Conservation (phyloP, 345 rosid genomes). For the Syzygium grande region DNA sequence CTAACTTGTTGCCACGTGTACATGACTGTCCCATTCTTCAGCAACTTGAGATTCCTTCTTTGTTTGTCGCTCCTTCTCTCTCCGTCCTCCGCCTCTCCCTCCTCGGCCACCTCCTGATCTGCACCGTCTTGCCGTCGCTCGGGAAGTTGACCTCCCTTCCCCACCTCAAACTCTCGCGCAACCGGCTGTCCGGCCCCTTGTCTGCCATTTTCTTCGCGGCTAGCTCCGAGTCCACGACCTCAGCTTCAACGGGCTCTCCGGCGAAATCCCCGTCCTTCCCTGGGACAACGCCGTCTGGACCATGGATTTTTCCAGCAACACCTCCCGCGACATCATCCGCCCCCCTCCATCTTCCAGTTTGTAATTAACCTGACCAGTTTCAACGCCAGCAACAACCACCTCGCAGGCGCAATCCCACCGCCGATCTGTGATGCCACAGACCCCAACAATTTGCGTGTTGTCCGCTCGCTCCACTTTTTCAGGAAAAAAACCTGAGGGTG, state of each 20-base stretch:
- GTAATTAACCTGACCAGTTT: slow-evolving; percentile 46
- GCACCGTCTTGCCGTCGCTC: slow-evolving; percentile 33
- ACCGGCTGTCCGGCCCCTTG: slow-evolving; percentile 46
- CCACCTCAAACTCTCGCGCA: slow-evolving; percentile 31
- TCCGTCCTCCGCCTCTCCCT: slow-evolving; percentile 16
- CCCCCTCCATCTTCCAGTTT: slow-evolving; percentile 25
- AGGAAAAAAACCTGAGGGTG: slow-evolving; percentile 38
- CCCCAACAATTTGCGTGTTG: slow-evolving; percentile 13
- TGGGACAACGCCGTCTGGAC: slow-evolving; percentile 16
- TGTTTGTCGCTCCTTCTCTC: no score
- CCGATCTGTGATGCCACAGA: slow-evolving; percentile 28
- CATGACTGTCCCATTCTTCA: no score
- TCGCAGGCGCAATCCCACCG: slow-evolving; percentile 50
- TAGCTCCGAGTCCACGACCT: slow-evolving; percentile 18
- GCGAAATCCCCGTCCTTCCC: slow-evolving; percentile 28
- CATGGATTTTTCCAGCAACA: slow-evolving; percentile 58
- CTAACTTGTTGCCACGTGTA: no score
- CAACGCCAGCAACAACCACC: slow-evolving; percentile 67
- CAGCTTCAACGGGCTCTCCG: slow-evolving; percentile 48
- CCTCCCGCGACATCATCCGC: slow-evolving; percentile 24
- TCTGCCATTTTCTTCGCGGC: slow-evolving; percentile 37
- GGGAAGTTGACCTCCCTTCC: slow-evolving; percentile 15
- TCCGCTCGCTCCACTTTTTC: slow-evolving; percentile 51
- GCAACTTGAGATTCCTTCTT: no score
- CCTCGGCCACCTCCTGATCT: slow-evolving; percentile 38